Base-by-base conservation (phyloP, 345 rosid genomes). In the Conringia planisiliqua region DNA sequence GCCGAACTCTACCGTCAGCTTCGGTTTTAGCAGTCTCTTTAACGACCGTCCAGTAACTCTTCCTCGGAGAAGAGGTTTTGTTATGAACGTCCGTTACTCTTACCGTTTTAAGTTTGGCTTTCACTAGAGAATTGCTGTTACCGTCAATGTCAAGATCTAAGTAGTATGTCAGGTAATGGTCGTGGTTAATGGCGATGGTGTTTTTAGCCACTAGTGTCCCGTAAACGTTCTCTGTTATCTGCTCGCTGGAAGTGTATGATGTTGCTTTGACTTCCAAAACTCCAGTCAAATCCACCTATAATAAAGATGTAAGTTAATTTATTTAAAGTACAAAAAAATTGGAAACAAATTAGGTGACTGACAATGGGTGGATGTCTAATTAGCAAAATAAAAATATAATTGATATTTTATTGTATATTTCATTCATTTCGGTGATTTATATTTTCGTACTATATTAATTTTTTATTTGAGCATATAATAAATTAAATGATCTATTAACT, bases 131-230 rank as follows among this genome's bases (percentile, higher is more conserved):
- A 73, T 92, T 90, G 32, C 51, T 30, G 63, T 72, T 51, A 58
- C 96, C 92, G 56, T 90, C 97, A 33, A 92, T 70, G 78, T 92
- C 97, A 0, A 88, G 89, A 58, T 92, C 97, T 3, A 92, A 82
- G 77, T 92, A 86, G 72, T 84, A 92, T 0, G 89, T 88, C n/a
- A 92, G 35, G 81, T 70, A 88, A 68, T 92, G 97, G 73, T 92
- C 97, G 30, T 90, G 96, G 69, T 85, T 84, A 26, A 85, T 79
- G 62, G 92, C 94, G 30, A 92, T 54, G n/a, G 89, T 76, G 82
- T 90, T 90, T 30, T 85, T 85, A 7, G 94, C 87, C 35, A 92
- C 82, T 0, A 90, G 71, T 0, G 91, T 84, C 2, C 97, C 96
- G 52, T 82, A 83, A 4, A 81, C 83, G 51, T 71, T 59, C 3